Percentiles rank a stretch among this genome's conserved stretches.
Evolutionary conservation across 805 yeast genomes (phyloP).

Genomic region (Ogataea sp.): DNA sequence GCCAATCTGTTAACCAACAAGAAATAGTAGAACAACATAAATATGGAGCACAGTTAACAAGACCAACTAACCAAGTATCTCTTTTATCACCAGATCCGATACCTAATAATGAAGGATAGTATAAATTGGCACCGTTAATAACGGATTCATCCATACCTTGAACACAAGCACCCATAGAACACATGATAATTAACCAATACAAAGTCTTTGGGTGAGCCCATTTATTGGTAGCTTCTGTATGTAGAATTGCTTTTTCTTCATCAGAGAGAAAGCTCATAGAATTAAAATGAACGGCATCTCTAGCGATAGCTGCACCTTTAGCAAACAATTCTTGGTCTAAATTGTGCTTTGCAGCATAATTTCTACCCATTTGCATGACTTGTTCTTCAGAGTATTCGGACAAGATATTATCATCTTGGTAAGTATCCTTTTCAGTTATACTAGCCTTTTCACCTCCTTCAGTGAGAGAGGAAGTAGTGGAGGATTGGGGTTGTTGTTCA

Average conservation of each 20-base stretch:
- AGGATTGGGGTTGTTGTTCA: conserved; percentile 3
- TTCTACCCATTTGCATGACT: conserved; percentile 62
- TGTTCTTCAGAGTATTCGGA: conserved; percentile 53
- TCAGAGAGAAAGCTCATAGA: conserved; percentile 47
- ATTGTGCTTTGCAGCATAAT: conserved; percentile 48
- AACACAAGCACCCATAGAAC: conserved; percentile 73
- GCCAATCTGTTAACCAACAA: conserved; percentile 57
- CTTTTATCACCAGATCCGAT: conserved; percentile 36
- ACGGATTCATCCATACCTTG: conserved; percentile 80
- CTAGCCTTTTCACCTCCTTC: conserved; percentile 5
- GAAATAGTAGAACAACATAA: conserved; percentile 52
- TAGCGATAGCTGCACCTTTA: conserved; percentile 59
- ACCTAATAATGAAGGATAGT: conserved; percentile 50
- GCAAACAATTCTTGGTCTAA: conserved; percentile 54
- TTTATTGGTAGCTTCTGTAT: conserved; percentile 37
- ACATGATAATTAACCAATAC: conserved; percentile 49
- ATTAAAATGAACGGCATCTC: conserved; percentile 50
- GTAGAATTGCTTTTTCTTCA: conserved; percentile 44
- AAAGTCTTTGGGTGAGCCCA: conserved; percentile 40
- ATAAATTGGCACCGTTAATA: conserved; percentile 62
- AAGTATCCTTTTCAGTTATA: neutral
- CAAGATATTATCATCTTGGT: conserved; percentile 33
- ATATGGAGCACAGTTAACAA: conserved; percentile 66
- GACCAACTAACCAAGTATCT: conserved; percentile 51
- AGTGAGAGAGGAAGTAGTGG: conserved; percentile 4